These are phyloP conservation scores for Globisporangium viniferum DNA, from an alignment of 352 stramenopile species.

Conservation along the genomic window DNA sequence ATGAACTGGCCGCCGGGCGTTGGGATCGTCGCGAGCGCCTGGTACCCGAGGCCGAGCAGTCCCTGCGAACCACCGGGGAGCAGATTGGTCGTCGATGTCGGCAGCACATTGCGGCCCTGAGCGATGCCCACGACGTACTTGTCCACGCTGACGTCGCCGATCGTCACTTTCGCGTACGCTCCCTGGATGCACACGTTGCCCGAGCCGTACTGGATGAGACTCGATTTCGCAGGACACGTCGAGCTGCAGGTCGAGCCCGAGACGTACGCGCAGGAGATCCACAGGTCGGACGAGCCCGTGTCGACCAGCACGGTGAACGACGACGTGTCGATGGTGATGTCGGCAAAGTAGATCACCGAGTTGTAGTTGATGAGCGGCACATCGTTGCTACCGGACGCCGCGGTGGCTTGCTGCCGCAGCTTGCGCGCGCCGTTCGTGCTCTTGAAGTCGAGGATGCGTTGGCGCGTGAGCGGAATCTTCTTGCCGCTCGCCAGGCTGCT, in stretches of 20 bases:
- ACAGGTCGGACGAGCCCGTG: slow-evolving; percentile 77
- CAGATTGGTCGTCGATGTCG: slow-evolving; percentile 29
- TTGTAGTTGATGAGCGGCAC: slow-evolving; percentile 37
- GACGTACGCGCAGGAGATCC: slow-evolving; percentile 67
- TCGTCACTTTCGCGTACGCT: slow-evolving; percentile 30
- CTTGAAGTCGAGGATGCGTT: slow-evolving; percentile 14
- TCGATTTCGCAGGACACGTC: slow-evolving; percentile 37
- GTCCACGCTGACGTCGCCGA: slow-evolving; percentile 41
- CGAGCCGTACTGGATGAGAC: slow-evolving; percentile 60
- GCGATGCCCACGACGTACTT: slow-evolving; percentile 62
- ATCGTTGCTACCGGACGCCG: not conserved
- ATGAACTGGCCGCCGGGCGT: slow-evolving; percentile 47
- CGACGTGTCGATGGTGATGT: slow-evolving; percentile 39
- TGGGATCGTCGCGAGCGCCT: slow-evolving; percentile 44
- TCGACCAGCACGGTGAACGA: slow-evolving; percentile 60
- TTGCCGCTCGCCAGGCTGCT: not conserved
- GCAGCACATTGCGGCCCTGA: slow-evolving; percentile 45
- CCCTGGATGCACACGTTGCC: slow-evolving; percentile 61
- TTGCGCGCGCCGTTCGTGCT: slow-evolving; percentile 3
- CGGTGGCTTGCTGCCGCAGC: not conserved
- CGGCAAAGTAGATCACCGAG: slow-evolving; percentile 62
- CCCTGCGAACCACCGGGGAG: slow-evolving; percentile 50
- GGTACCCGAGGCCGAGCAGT: slow-evolving; percentile 65
- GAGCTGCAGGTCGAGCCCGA: slow-evolving; percentile 31
- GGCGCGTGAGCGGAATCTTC: slow-evolving; percentile 20